These are phyloP conservation scores for Phialemoniopsis sp. DNA, from an alignment of 2,329 filamentous ascomycete species.

Conservation along the genomic window DNA sequence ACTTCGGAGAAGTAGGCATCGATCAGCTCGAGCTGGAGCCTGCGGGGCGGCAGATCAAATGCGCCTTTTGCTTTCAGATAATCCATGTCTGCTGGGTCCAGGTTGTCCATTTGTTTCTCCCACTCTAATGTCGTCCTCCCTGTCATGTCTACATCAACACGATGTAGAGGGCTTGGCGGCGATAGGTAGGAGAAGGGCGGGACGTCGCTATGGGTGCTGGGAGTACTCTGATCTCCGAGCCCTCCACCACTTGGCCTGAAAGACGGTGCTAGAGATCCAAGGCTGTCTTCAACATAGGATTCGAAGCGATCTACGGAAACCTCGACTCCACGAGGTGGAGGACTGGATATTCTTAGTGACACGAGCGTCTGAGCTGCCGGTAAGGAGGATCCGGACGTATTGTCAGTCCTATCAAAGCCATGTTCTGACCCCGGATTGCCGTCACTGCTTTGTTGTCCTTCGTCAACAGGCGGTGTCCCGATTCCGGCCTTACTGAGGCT, in stretches of 20 bases:
- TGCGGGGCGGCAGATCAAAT: slow-evolving; percentile 7
- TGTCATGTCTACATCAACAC: slow-evolving; percentile 9
- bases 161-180: too few species aligned
- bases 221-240: too few species aligned
- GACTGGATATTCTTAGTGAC: too few species aligned
- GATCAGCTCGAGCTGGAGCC: slow-evolving; percentile 8
- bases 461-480: background rate
- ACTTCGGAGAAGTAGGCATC: slow-evolving; percentile 8
- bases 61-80: slow-evolving; percentile 10
- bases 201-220: too few species aligned
- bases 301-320: slow-evolving; percentile 8
- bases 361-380: too few species aligned
- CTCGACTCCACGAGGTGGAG: background rate
- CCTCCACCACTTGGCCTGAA: too few species aligned
- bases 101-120: slow-evolving; percentile 4
- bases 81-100: slow-evolving; percentile 10
- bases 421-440: too few species aligned
- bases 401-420: too few species aligned
- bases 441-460: too few species aligned
- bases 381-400: too few species aligned
- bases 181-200: too few species aligned
- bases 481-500: background rate
- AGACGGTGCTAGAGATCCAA: slow-evolving; percentile 7
- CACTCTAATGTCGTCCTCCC: slow-evolving; percentile 6
- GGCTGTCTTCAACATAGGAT: slow-evolving; percentile 7